Base-by-base conservation (phyloP, 164 flowering plant species). In the Nymphaea thermarum region DNA sequence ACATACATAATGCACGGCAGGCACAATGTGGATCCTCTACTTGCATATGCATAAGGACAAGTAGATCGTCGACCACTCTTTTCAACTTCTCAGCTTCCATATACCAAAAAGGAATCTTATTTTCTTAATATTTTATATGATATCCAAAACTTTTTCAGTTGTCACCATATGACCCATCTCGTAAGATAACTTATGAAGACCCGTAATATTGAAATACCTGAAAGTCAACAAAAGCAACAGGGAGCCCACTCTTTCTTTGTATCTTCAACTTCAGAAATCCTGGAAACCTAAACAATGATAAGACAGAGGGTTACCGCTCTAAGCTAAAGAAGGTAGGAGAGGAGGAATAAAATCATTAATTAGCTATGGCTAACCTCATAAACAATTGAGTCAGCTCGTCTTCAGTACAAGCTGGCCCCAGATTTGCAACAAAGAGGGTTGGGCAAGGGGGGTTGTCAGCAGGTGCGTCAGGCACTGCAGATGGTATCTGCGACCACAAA, bases 181-280 rank as follows among this genome's bases (percentile, higher is more conserved):
- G 36, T 25, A 25, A 25, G 36, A 25, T 25, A 25, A 25, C 36
- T 25, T 25, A 51, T 2, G 14, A 0, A 51, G 57, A 51, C 0
- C 12, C 8, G 57, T 15, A 51, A 15, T 51, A 51, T 51, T 51
- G 57, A 62, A 62, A 67, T 75, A 94, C 99, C 96, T 87, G 88
- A 71, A 91, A 94, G 77, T 94, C 97, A 70, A 94, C 90, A 83
- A 94, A 94, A 71, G 99, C 93, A 73, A 91, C 96, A 55, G 96
- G 97, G 64, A 88, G 73, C 62, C 99, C 97, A 79, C 80, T 79
- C 25, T 84, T 84, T 67, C 80, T 83, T 75, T 91, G 99, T 88
- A 89, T 87, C 87, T 94, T 94, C 80, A 91, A 66, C 76, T 91
- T 94, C 77, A 90, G 59, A 78, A 83, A 91, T 66, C 97, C 97